Percentiles rank a stretch among this genome's conserved stretches.
Conservation (phyloP, 2,329 filamentous ascomycete genomes). For the Zymoseptoria brevis region DNA sequence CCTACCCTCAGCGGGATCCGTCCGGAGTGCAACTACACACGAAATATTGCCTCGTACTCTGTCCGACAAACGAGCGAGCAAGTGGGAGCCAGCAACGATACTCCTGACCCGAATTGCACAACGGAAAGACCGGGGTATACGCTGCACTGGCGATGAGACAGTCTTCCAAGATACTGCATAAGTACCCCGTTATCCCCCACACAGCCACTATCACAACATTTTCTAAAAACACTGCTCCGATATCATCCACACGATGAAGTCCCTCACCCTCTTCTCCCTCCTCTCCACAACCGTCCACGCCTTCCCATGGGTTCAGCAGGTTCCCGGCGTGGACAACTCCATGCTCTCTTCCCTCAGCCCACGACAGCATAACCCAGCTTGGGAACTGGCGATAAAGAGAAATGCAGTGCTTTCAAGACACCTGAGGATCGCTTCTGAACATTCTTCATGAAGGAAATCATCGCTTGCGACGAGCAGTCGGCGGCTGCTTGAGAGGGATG, state of each 20-base stretch:
- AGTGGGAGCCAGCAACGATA: background rate
- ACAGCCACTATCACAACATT: no score
- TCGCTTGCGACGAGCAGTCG: no score
- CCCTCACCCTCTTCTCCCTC: slow-evolving; percentile 17
- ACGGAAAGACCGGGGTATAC: no score
- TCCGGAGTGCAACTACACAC: background rate
- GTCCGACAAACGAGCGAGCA: background rate
- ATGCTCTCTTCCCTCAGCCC: slow-evolving; percentile 19
- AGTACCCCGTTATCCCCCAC: background rate
- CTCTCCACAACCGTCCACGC: slow-evolving; percentile 25
- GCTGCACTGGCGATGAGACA: no score
- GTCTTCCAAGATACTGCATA: background rate
- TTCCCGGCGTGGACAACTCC: slow-evolving; percentile 31
- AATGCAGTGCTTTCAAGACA: no score
- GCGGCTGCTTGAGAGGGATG: no score
- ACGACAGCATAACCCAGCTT: slow-evolving; percentile 29
- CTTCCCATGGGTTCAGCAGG: slow-evolving; percentile 34
- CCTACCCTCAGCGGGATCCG: background rate
- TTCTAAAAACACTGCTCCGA: no score
- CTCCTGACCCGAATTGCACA: background rate
- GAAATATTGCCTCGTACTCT: background rate
- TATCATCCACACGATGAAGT: slow-evolving; percentile 26
- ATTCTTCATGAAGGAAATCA: no score
- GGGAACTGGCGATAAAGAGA: no score
- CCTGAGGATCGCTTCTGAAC: no score